Evolutionary conservation across 176 grass and related monocot genomes (phyloP).

Genomic region (Eleusine coracana): DNA sequence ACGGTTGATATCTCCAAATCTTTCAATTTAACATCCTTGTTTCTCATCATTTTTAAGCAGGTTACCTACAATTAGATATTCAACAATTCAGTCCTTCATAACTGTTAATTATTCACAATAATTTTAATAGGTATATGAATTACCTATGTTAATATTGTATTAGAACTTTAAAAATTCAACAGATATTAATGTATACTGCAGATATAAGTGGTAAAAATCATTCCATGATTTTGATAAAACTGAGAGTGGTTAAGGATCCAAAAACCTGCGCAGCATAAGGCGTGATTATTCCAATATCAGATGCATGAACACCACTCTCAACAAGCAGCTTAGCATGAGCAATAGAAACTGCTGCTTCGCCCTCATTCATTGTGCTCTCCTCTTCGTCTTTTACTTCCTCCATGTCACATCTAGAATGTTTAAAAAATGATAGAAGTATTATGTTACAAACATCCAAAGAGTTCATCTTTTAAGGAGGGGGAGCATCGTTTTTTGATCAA

Average conservation of each 20-base stretch:
- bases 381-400: slow-evolving; percentile 99
- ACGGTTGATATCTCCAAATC: slow-evolving; percentile 96
- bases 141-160: too few relatives aligned
- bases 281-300: slow-evolving; percentile 95
- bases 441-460: slow-evolving; percentile 21
- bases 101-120: background rate
- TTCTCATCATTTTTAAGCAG: slow-evolving; percentile 84
- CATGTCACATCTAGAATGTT: slow-evolving; percentile 80
- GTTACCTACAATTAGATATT: slow-evolving; percentile 59
- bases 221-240: slow-evolving; percentile 16
- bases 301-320: slow-evolving; percentile 77
- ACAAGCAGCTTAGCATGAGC: slow-evolving; percentile 91
- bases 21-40: slow-evolving; percentile 76
- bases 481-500: slow-evolving; percentile 10
- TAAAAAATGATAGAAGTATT: slow-evolving; percentile 23
- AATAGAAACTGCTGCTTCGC: slow-evolving; percentile 81
- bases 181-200: slow-evolving; percentile 1
- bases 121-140: slow-evolving; percentile 15
- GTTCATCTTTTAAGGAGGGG: slow-evolving; percentile 12
- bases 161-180: background rate
- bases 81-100: slow-evolving; percentile 1
- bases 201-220: slow-evolving; percentile 2
- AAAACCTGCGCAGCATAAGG: slow-evolving; percentile 95
- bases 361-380: slow-evolving; percentile 94
- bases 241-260: slow-evolving; percentile 4